Base-by-base conservation (phyloP, 164 flowering plant species). In the Tinospora cordifolia region DNA sequence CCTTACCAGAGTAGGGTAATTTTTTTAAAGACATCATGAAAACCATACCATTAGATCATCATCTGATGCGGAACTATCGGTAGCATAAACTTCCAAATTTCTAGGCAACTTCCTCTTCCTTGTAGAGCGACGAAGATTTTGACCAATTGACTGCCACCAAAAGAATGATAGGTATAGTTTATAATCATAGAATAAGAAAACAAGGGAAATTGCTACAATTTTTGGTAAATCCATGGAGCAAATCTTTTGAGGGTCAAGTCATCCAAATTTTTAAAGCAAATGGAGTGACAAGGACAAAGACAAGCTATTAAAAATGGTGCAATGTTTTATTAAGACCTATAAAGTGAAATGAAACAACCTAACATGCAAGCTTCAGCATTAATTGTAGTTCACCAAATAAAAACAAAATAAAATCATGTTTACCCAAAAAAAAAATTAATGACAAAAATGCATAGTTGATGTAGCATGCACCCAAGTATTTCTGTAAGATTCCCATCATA, bases 51-150 rank as follows among this genome's bases (percentile, higher is more conserved):
- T 94, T 67, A 92, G 69, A 79, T 92, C 83, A 72, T 87, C 96
- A 62, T 88, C 97, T 68, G 91, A 67, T 41, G 88, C 95, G 74
- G 98, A 90, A 75, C 90, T 90, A 71, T 89, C 93, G 6, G 92
- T 87, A 69, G 82, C 87, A 75, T 75, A 81, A 60, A 75, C 92
- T 70, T 83, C 91, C 65, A 83, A 83, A 78, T 83, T 83, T 67
- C 85, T 82, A 66, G 93, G 75, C 22, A 79, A 68, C 80, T 88
- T 93, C 83, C 95, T 85, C 84, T 92, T 88, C 72, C 99, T 83
- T 39, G 95, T 88, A 71, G 99, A 94, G 46, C 99, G 97, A 26
- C 99, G 88, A 74, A 94, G 96, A 69, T 85, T 86, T 78, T 86
- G 66, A 24, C 79, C 77, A 63, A 74, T 80, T 59, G 90, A 79